Evolutionary conservation across 2,329 filamentous ascomycete species (phyloP), one percentile per base, ranked within the genome.

Genomic region (Cladosporium sp.): DNA sequence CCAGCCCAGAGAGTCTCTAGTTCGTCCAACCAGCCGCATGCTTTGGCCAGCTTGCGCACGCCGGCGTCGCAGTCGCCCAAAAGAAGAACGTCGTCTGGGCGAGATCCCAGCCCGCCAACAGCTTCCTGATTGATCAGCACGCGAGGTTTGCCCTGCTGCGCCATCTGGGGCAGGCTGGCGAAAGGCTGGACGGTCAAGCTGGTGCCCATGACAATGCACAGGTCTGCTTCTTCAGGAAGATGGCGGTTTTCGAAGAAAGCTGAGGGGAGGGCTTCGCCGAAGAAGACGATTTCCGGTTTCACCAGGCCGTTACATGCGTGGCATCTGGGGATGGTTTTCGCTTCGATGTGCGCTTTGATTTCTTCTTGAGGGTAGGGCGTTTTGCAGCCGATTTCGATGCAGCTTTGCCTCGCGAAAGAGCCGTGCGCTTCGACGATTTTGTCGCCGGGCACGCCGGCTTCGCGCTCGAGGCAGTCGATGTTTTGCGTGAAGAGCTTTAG

Each of bases 241-340:
- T 72, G 64, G 22, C 74, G 71, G 52, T 80, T 83, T 6, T 70
- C 64, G 63, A 85, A 83, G 68, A 95, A 95, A 0, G 69, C 70
- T 6, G 71, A 66, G 0, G 88, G 88, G 2, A 91, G 70, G 1
- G 79, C 69, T 65, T 95, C 90, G 44, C 90, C 90, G 60, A 96
- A 96, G 71, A 96, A 96, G 29, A 95, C 89, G 64, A 96, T 96
- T 61, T 96, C 89, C 0, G 91, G 91, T 71, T 96, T 96, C 32
- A 96, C 89, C 2, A 93, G 73, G 0, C 91, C 91, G 30, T 79
- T 74, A 66, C 92, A 97, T 17, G 72, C 66, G 7, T 73, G 63
- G 66, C 92, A 97, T 54, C 73, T 75, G 0, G 92, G 89, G 0
- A 95, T 86, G 20, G 82, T 75, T 19, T 82, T 85, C 30, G 74